These are phyloP conservation scores for Macrophomina tecta DNA, from an alignment of 2,329 filamentous ascomycete species.

Conservation along the genomic window DNA sequence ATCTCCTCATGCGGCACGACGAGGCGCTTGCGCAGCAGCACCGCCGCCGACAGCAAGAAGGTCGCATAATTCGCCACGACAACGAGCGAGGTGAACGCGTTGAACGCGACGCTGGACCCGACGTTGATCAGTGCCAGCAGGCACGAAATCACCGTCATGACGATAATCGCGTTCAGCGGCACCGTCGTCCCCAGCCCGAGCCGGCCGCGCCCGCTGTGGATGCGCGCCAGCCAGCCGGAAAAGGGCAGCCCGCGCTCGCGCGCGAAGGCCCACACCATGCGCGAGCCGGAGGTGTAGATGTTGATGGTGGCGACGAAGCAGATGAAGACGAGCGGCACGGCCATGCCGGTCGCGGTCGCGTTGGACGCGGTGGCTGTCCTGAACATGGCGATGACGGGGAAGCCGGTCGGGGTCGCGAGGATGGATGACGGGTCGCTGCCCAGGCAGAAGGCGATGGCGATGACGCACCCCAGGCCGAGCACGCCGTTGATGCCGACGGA, in stretches of 20 bases:
- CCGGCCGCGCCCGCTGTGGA: conserved; percentile 49
- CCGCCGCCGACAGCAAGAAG: conserved; percentile 26
- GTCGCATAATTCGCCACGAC: conserved; percentile 10
- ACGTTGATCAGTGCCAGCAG: conserved; percentile 60
- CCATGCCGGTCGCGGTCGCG: conserved; percentile 54
- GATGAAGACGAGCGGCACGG: conserved; percentile 48
- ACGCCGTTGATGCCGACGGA: conserved; percentile 49
- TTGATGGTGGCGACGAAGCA: conserved; percentile 50
- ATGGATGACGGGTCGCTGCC: conserved; percentile 39
- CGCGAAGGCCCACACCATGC: conserved; percentile 52
- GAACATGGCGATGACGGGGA: conserved; percentile 59
- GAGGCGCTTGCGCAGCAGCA: conserved; percentile 26
- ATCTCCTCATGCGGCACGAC: background rate
- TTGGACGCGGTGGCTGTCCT: conserved; percentile 38
- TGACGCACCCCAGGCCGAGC: conserved; percentile 48
- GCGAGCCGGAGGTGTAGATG: conserved; percentile 48
- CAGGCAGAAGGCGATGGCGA: conserved; percentile 48
- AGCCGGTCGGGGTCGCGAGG: conserved; percentile 32
- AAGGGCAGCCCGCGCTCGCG: conserved; percentile 52
- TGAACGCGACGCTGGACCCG: conserved; percentile 45
- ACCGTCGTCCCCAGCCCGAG: conserved; percentile 54
- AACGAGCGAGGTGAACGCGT: conserved; percentile 13
- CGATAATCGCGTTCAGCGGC: background rate
- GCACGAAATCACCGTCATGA: conserved; percentile 35
- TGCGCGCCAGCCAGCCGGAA: conserved; percentile 37